Evolutionary conservation across 306 rosid genomes (phyloP), one percentile per base, ranked within the genome.

Genomic region (Coriaria nepalensis): DNA sequence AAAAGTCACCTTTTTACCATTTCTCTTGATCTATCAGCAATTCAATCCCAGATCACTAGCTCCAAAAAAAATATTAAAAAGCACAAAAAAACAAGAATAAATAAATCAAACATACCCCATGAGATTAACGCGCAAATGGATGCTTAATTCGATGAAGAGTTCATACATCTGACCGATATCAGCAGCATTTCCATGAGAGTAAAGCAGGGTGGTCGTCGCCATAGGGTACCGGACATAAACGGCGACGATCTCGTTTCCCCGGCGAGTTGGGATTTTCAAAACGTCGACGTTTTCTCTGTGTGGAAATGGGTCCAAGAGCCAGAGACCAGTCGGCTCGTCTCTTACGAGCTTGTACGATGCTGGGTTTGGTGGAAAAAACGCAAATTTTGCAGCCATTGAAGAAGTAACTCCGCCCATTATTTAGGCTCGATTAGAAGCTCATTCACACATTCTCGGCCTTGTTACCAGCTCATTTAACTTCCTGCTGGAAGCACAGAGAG

Each of bases 151-250:
- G 52, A 82, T 5, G 73, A 82, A 86, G 44, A 86, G 93, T 64
- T 86, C 93, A 11, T 74, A 82, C 96, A 86, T 82, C 75, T 82
- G 94, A 6, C 96, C 93, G 8, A 86, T 69, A 59, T 86, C 94
- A 3, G 96, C 74, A 2, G 93, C 93, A 68, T 86, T 86, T 0
- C 96, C 96, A 13, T 86, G 96, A 0, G 96, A 81, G 48, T 86
- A 86, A 4, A 86, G 95, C 7, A 86, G 37, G 1, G 95, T 86
- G 13, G 88, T 69, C 20, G 84, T 72, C 4, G 96, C 96, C 79
- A 56, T 69, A 7, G 96, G 86, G 45, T 82, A 65, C 2, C 90
- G 80, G 8, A 86, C 67, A 50, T 86, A 86, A 13, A 82, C 59
- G n/a, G 83, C 96, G 0, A 86, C 94, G 66, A 82, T 86, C 81